These are phyloP conservation scores for Daldinia loculata DNA, from an alignment of 495 filamentous ascomycete genomes.

Conservation along the genomic window DNA sequence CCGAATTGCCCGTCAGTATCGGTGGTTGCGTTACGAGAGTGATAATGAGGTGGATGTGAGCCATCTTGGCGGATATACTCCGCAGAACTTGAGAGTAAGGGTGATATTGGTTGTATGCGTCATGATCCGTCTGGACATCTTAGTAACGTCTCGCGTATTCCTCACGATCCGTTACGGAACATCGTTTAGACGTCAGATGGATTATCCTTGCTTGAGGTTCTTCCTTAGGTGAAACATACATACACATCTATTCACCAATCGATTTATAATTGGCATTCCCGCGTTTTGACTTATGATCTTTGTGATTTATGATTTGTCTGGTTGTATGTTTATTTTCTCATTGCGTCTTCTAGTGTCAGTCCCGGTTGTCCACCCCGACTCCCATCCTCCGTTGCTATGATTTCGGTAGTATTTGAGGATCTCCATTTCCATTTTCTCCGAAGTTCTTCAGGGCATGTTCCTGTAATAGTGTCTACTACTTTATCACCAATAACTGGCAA, in stretches of 20 bases:
- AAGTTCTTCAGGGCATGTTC: constrained; percentile 65
- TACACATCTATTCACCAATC: constrained; percentile 4
- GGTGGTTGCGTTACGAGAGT: constrained; percentile 8
- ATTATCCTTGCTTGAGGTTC: constrained; percentile 1
- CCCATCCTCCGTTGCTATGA: constrained; percentile 69
- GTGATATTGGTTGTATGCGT: constrained; percentile 17
- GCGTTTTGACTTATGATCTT: neutral
- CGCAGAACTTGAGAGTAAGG: neutral
- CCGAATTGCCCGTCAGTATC: constrained; percentile 13
- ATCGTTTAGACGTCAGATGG: constrained; percentile 1
- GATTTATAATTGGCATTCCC: neutral
- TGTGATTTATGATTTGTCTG: neutral
- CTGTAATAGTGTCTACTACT: constrained; percentile 72
- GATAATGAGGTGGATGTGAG: constrained; percentile 8
- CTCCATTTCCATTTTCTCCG: constrained; percentile 75
- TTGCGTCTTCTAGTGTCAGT: constrained; percentile 62
- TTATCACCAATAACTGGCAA: constrained; percentile 84
- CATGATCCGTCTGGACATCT: constrained; percentile 7
- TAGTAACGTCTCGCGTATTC: neutral
- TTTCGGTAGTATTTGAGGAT: constrained; percentile 38
- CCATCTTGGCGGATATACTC: neutral
- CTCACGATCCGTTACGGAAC: neutral
- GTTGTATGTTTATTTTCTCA: constrained; percentile 45
- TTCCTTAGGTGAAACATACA: constrained; percentile 16
- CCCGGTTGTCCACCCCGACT: constrained; percentile 67